Evolutionary conservation across 2,329 filamentous ascomycete species (phyloP).

Genomic region (Magnaporthiopsis incrustans): DNA sequence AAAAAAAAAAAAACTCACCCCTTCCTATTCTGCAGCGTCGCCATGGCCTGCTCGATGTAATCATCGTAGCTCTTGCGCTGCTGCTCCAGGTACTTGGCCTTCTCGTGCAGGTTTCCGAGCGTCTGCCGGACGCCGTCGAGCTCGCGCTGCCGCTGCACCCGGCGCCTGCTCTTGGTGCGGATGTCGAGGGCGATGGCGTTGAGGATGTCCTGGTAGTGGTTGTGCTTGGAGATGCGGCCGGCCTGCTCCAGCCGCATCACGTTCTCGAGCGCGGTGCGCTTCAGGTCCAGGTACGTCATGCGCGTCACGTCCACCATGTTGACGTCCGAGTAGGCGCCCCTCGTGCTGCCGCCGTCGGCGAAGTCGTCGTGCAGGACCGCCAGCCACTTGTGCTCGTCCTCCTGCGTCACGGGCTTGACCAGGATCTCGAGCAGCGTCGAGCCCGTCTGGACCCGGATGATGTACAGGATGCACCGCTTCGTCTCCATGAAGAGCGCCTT

Average conservation of each 20-base stretch:
- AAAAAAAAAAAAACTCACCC: conserved; percentile 43
- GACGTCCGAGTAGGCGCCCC: conserved; percentile 81
- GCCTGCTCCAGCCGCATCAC: conserved; percentile 81
- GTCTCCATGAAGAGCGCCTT: conserved; percentile 97
- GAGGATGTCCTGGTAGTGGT: conserved; percentile 94
- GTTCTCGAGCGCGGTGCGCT: conserved; percentile 88
- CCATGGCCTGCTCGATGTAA: conserved; percentile 98
- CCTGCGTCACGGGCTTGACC: conserved; percentile 75
- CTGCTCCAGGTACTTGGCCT: conserved; percentile 86
- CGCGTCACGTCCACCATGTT: conserved; percentile 84
- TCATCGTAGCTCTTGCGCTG: conserved; percentile 98
- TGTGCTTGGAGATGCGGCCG: conserved; percentile 80
- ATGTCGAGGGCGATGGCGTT: conserved; percentile 97
- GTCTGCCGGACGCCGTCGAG: conserved; percentile 76
- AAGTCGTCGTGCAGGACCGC: conserved; percentile 77
- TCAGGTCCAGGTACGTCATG: conserved; percentile 86
- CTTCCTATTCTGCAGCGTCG: conserved; percentile 94
- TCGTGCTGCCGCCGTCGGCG: conserved; percentile 55
- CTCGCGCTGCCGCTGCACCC: conserved; percentile 86
- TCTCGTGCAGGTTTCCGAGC: conserved; percentile 67
- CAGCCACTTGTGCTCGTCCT: conserved; percentile 88
- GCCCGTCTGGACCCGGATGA: conserved; percentile 92
- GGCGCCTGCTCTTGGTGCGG: conserved; percentile 87
- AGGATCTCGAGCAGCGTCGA: conserved; percentile 91
- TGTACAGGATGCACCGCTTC: conserved; percentile 93